These are phyloP conservation scores for Leccinellum luteum DNA, from an alignment of 768 basidiomycete species.

Conservation along the genomic window DNA sequence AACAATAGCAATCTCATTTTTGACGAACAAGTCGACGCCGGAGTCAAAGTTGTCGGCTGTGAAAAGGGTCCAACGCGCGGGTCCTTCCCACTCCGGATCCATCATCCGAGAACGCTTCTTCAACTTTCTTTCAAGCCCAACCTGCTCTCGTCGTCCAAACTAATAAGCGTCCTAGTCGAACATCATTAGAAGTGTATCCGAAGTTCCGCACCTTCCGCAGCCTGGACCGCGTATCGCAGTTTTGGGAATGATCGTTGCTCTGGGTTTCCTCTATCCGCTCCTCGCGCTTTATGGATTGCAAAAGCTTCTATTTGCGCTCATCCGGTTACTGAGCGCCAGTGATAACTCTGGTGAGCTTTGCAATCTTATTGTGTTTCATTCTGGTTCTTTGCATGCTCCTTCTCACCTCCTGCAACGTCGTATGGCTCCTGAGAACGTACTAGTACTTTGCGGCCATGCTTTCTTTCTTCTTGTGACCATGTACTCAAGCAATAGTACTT, in stretches of 20 bases:
- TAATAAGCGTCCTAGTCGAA: neutral
- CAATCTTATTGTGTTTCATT: neutral
- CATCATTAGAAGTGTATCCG: neutral
- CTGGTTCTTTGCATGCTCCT: neutral
- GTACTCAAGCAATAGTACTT: conserved; percentile 8
- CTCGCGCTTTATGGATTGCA: conserved; percentile 20
- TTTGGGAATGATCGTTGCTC: conserved; percentile 23
- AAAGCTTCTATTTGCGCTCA: conserved; percentile 4
- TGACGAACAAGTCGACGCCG: no score
- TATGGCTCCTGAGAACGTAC: neutral
- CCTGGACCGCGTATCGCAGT: neutral
- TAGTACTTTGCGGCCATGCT: neutral
- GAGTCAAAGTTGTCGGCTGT: no score
- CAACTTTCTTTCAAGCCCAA: neutral
- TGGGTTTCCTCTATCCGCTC: conserved; percentile 19
- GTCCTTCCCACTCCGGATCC: neutral
- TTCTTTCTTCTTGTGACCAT: neutral
- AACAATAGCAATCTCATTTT: no score
- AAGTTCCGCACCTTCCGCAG: neutral
- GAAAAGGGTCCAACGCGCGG: no score
- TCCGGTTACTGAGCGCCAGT: neutral
- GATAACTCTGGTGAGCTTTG: conserved; percentile 10
- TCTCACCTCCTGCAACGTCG: neutral
- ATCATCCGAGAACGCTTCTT: neutral
- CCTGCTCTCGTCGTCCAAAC: neutral